Percentiles rank a stretch among this genome's conserved stretches.
These are phyloP conservation scores for Fraxinus anomala DNA, from an alignment of 257 asterid species.

Conservation along the genomic window DNA sequence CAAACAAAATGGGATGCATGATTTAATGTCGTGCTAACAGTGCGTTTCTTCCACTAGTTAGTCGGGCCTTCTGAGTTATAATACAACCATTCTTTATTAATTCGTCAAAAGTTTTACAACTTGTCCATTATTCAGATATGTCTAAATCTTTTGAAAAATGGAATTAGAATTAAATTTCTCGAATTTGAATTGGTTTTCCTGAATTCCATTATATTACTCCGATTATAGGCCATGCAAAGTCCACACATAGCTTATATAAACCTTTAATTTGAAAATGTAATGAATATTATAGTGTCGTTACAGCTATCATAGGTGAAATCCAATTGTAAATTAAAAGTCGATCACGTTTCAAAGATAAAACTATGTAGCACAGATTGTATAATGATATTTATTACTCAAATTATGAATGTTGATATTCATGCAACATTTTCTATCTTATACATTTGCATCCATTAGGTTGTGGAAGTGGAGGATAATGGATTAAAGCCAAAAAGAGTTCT, in stretches of 20 bases:
- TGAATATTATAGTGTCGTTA: too few species aligned
- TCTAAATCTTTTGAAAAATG: neutral
- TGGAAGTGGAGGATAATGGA: constrained; percentile 81
- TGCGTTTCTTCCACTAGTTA: constrained; percentile 90
- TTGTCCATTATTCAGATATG: neutral
- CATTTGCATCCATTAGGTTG: constrained; percentile 53
- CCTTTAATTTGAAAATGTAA: neutral
- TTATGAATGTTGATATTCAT: too few species aligned
- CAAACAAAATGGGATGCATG: constrained; percentile 92
- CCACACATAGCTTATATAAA: neutral
- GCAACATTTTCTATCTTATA: neutral
- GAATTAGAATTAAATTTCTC: neutral
- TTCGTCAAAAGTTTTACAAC: neutral
- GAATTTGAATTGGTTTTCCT: too few species aligned
- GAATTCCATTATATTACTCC: too few species aligned
- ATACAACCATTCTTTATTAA: neutral
- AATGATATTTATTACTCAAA: too few species aligned
- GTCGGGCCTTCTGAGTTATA: constrained; percentile 95
- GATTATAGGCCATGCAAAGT: neutral
- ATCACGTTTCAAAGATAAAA: too few species aligned
- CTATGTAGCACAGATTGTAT: too few species aligned
- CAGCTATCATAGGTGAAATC: neutral
- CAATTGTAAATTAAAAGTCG: too few species aligned
- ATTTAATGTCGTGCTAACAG: constrained; percentile 84
- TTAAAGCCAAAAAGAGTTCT: constrained; percentile 84